Conservation (phyloP, 1,139 yeast genomes). For the Torulaspora globosa region DNA sequence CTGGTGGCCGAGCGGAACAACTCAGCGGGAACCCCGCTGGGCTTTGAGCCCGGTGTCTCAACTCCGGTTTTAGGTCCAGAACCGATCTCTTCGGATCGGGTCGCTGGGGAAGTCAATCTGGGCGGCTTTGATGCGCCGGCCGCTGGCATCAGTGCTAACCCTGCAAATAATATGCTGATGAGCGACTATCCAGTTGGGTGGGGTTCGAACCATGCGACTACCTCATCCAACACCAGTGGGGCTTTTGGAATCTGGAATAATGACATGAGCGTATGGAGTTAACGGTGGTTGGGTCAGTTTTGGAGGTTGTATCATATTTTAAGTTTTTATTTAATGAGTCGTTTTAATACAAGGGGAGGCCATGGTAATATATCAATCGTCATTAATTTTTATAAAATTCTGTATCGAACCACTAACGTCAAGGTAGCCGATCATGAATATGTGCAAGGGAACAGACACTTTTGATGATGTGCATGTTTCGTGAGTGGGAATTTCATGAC, state of each 20-base stretch:
- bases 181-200: slow-evolving; percentile 27
- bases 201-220: slow-evolving; percentile 27
- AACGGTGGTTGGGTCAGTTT: slow-evolving; percentile 1
- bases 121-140: slow-evolving; percentile 5
- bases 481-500: slow-evolving; percentile 13
- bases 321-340: slow-evolving; percentile 2
- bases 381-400: slow-evolving; percentile 6
- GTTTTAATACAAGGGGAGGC: slow-evolving; percentile 8
- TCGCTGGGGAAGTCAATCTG: slow-evolving; percentile 5
- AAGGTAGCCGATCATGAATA: background rate
- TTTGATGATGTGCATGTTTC: background rate
- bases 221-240: slow-evolving; percentile 25
- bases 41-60: slow-evolving; percentile 9
- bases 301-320: slow-evolving; percentile 7
- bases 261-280: slow-evolving; percentile 39
- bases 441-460: background rate
- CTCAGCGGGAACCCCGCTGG: slow-evolving; percentile 6
- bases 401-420: slow-evolving; percentile 2
- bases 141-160: slow-evolving; percentile 2
- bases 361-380: slow-evolving; percentile 5
- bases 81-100: slow-evolving; percentile 5
- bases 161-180: slow-evolving; percentile 17
- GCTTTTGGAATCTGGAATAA: slow-evolving; percentile 36
- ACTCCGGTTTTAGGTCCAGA: slow-evolving; percentile 9
- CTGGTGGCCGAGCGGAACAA: slow-evolving; percentile 6